Evolutionary conservation across 306 rosid species (phyloP).

Genomic region (Vigna unguiculata): DNA sequence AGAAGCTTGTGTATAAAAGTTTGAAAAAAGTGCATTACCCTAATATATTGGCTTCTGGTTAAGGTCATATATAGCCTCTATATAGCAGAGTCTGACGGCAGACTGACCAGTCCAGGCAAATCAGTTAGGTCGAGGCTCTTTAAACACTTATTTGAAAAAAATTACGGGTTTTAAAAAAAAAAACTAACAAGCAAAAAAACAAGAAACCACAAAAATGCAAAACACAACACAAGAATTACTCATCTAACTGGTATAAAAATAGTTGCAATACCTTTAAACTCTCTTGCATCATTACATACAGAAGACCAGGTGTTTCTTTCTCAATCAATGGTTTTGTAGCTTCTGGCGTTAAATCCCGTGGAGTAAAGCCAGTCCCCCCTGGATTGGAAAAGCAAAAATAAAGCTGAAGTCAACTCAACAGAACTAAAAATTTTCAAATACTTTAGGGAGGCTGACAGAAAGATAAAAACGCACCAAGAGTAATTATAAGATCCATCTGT

Average conservation of each 20-base stretch:
- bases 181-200: constrained; percentile 11
- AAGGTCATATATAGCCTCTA: constrained; percentile 2
- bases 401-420: constrained; percentile 35
- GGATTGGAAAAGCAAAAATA: constrained; percentile 42
- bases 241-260: constrained; percentile 22
- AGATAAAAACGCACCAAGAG: constrained; percentile 70
- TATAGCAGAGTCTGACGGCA: constrained; percentile 5
- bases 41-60: constrained; percentile 23
- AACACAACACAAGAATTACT: constrained; percentile 11
- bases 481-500: constrained; percentile 82
- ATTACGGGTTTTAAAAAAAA: neutral
- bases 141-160: constrained; percentile 28
- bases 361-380: constrained; percentile 95
- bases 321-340: constrained; percentile 88
- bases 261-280: constrained; percentile 74
- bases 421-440: neutral
- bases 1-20: constrained; percentile 30
- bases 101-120: constrained; percentile 25
- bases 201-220: constrained; percentile 25
- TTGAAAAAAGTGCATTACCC: constrained; percentile 25
- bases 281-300: constrained; percentile 89
- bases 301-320: constrained; percentile 92
- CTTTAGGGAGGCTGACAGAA: constrained; percentile 14
- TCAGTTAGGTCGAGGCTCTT: constrained; percentile 21
- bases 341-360: constrained; percentile 91